Base-by-base conservation (phyloP, 2,329 filamentous ascomycete genomes). In the Diaporthe batatas region DNA sequence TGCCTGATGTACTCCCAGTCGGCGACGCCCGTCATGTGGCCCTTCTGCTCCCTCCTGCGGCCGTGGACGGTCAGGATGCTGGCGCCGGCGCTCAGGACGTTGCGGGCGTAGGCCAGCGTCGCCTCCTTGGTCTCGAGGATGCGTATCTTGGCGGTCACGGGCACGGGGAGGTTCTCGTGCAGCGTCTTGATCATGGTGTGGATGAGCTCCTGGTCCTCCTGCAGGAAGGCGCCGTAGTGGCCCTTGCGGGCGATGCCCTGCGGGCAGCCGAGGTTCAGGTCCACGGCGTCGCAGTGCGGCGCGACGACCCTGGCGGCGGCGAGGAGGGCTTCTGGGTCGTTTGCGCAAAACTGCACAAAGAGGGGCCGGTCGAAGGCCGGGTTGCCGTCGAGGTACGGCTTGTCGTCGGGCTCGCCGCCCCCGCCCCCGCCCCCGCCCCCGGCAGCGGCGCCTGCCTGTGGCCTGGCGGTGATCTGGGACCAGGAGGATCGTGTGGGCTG, bases 301-400 rank as follows among this genome's bases (percentile, higher is more conserved):
- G 93, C 91, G 0, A 94, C 95, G 74, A 92, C 88, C 75, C 89
- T 88, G 0, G 96, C 96, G 0, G 96, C 95, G 36, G 88, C 87
- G 62, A 98, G 90, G 25, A 98, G 88, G 69, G 93, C 90, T n/a
- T 93, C 88, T 0, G 94, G 90, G 74, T 96, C 91, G 82, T 96
- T 97, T 75, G 94, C 93, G 86, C 96, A 99, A 83, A 99, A 99
- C 80, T 99, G 96, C 3, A 98, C 96, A 78, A 98, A 95, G 12
- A 98, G 90, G 0, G 96, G 96, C 7, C 96, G 90, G 82, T 99
- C 96, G 73, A 95, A 86, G 18, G 87, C 79, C 0, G 95, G 93
- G 82, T 98, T 96, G 55, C 96, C 96, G 83, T 99, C 96, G 34
- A 98, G 91, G 82, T 91, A 93, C 7, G 83, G 82, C 71, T 53